Conservation (phyloP, 805 yeast genomes). For the Barnettozyma botsteinii region DNA sequence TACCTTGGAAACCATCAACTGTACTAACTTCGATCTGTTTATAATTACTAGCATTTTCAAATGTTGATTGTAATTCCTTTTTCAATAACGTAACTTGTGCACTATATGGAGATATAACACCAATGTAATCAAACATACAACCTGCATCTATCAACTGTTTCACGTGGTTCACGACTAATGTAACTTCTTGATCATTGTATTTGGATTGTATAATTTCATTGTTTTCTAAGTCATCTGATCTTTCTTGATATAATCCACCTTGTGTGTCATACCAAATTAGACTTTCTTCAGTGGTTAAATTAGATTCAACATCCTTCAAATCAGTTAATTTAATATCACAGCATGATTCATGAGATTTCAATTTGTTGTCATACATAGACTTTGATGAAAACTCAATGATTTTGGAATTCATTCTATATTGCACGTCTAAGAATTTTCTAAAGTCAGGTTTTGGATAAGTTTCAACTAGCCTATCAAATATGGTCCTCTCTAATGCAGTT, state of each 20-base stretch:
- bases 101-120: conserved; percentile 84
- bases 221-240: conserved; percentile 32
- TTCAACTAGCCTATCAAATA: conserved; percentile 73
- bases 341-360: conserved; percentile 60
- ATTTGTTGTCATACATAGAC: conserved; percentile 54
- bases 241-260: conserved; percentile 78
- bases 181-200: conserved; percentile 71
- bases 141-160: conserved; percentile 44
- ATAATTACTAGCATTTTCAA: neutral
- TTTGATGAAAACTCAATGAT: conserved; percentile 78
- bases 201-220: conserved; percentile 40
- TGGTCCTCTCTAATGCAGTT: conserved; percentile 50
- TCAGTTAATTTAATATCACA: conserved; percentile 47
- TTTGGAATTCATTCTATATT: conserved; percentile 77
- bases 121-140: conserved; percentile 54
- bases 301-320: conserved; percentile 40
- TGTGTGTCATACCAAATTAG: conserved; percentile 89
- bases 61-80: conserved; percentile 1
- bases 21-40: conserved; percentile 66
- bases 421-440: conserved; percentile 60
- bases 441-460: conserved; percentile 33
- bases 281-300: conserved; percentile 51
- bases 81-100: conserved; percentile 69
- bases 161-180: conserved; percentile 55
- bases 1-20: conserved; percentile 94